Conservation (phyloP, 1,284 basidiomycete genomes). For the Fomes fomentarius region DNA sequence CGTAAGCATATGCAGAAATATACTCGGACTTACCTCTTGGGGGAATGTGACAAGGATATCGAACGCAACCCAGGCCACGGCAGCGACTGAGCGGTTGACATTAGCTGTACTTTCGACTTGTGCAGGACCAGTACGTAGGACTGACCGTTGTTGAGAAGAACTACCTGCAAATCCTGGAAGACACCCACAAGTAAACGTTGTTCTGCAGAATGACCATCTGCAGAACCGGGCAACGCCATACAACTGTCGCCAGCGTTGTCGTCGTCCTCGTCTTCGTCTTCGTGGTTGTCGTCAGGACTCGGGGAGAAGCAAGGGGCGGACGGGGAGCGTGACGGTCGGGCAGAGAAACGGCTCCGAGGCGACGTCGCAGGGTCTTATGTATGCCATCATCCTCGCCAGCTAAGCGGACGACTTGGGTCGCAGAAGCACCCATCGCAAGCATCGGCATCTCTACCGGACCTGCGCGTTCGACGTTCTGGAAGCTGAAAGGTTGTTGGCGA, state of each 20-base stretch:
- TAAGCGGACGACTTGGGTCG: neutral
- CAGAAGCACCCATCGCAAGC: neutral
- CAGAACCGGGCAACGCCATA: slow-evolving; percentile 9
- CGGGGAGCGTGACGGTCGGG: neutral
- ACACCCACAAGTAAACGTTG: slow-evolving; percentile 3
- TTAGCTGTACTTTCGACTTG: neutral
- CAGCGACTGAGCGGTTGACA: slow-evolving; percentile 1
- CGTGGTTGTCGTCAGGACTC: too few species aligned
- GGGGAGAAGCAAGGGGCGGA: neutral
- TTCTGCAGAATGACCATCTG: neutral
- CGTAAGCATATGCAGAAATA: neutral
- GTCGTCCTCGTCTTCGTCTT: too few species aligned
- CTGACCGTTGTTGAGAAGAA: slow-evolving; percentile 11
- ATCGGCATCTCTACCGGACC: neutral
- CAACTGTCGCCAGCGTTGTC: too few species aligned
- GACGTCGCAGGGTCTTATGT: neutral
- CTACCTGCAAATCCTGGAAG: slow-evolving; percentile 2
- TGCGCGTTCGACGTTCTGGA: neutral
- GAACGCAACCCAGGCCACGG: slow-evolving; percentile 13
- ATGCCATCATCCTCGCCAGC: neutral
- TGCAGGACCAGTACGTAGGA: neutral
- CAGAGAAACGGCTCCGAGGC: neutral
- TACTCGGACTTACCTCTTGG: slow-evolving; percentile 14
- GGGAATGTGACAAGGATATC: slow-evolving; percentile 14
- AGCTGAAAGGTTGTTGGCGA: neutral